These are phyloP conservation scores for Penicillium paradoxum DNA, from an alignment of 495 filamentous ascomycete genomes.

Conservation along the genomic window DNA sequence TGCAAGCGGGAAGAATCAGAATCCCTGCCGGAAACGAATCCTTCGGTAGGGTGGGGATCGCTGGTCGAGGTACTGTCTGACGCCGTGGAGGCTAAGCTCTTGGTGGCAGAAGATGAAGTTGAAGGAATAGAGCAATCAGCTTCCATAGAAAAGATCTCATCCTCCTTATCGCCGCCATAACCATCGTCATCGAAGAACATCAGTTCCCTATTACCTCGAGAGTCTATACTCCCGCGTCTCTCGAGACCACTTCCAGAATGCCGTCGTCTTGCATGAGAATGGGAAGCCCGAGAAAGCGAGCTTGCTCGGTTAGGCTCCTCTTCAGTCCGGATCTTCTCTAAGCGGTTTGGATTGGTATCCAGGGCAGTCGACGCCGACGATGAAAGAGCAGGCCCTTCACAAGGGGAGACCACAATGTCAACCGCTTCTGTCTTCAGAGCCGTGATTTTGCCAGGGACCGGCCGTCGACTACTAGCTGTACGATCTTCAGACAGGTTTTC, in stretches of 20 bases:
- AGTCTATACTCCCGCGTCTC: constrained; percentile 58
- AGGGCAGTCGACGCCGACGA: constrained; percentile 43
- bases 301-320: constrained; percentile 29
- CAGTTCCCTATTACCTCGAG: constrained; percentile 58
- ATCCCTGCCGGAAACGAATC: constrained; percentile 1
- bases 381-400: constrained; percentile 32
- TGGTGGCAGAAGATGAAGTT: not conserved
- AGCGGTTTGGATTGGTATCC: constrained; percentile 30
- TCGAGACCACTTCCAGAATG: constrained; percentile 78
- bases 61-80: constrained; percentile 2
- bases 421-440: constrained; percentile 25
- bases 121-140: constrained; percentile 37
- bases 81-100: constrained; percentile 1
- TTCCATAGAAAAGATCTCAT: constrained; percentile 73
- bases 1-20: constrained; percentile 1
- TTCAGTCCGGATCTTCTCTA: constrained; percentile 31
- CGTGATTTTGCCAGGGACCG: constrained; percentile 7
- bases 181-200: constrained; percentile 83
- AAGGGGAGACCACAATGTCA: constrained; percentile 23
- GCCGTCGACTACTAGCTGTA: constrained; percentile 22
- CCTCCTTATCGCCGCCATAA: constrained; percentile 73
- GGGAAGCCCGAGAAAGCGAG: constrained; percentile 26
- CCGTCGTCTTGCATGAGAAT: constrained; percentile 47
- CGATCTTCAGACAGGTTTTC: constrained; percentile 33
- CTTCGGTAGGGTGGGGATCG: not conserved